These are phyloP conservation scores for Rhodotorula kratochvilovae DNA, from an alignment of 768 basidiomycete species.

Conservation along the genomic window DNA sequence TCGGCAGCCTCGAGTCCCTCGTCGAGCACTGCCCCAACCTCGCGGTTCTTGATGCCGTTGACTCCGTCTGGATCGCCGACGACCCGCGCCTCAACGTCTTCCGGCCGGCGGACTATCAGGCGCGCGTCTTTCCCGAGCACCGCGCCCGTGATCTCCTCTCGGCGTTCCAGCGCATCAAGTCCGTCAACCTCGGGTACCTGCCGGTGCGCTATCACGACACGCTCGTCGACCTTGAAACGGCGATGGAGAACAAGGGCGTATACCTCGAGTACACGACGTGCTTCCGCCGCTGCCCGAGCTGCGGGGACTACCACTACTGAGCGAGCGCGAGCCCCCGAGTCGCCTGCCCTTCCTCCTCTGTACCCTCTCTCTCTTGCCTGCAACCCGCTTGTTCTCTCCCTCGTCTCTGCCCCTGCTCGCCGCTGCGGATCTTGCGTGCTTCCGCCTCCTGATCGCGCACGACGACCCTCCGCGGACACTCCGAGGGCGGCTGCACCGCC, in stretches of 20 bases:
- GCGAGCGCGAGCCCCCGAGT: too few species aligned
- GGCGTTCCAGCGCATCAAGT: not conserved
- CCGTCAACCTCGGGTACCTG: not conserved
- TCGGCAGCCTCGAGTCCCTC: not conserved
- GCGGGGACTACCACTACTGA: not conserved
- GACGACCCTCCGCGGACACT: too few species aligned
- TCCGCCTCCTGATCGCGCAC: too few species aligned
- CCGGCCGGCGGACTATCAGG: not conserved
- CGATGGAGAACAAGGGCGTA: not conserved
- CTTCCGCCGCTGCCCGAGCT: not conserved
- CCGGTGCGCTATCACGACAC: not conserved
- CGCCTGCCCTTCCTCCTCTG: too few species aligned
- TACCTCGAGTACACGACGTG: not conserved
- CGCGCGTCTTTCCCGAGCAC: not conserved
- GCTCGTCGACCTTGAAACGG: not conserved
- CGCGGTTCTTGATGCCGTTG: not conserved
- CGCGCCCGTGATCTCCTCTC: not conserved
- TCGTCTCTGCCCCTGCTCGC: too few species aligned
- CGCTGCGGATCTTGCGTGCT: too few species aligned
- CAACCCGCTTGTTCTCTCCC: too few species aligned
- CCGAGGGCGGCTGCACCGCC: too few species aligned
- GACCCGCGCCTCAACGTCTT: not conserved
- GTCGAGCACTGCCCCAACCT: not conserved
- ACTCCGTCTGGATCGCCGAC: not conserved
- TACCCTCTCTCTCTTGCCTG: too few species aligned